phyloP scores from a whole-genome alignment of 202 grass and related monocot species.

The Schoenoplectus tabernaemontani region DNA sequence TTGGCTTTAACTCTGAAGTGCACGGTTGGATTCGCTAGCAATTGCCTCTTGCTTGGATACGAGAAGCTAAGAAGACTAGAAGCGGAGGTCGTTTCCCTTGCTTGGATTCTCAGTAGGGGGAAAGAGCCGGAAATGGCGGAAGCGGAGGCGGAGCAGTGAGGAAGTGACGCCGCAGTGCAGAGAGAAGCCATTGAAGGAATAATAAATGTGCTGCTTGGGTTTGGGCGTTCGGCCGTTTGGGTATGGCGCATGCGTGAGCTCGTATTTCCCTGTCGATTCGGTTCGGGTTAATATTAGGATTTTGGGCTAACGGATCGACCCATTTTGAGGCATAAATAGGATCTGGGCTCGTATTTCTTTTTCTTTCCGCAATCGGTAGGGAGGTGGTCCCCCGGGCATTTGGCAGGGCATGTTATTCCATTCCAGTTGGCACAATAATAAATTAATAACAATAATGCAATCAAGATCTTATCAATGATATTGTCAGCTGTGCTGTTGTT shows the following conservation, averaged over 20 bases:
- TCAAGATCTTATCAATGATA: no score
- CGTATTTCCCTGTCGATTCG: neutral
- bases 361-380: neutral
- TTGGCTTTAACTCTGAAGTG: neutral
- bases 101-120: neutral
- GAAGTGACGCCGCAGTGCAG: slow-evolving; percentile 5
- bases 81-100: neutral
- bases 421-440: no score
- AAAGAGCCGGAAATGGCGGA: neutral
- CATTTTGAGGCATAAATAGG: neutral
- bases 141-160: neutral
- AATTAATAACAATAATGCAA: no score
- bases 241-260: neutral
- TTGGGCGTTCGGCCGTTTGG: no score
- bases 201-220: neutral
- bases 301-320: neutral
- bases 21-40: neutral
- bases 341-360: neutral
- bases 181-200: slow-evolving; percentile 11
- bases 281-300: neutral
- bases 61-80: neutral
- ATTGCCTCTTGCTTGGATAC: neutral
- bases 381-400: no score
- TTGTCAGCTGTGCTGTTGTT: no score
- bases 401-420: no score